Base-by-base conservation (phyloP, 345 rosid genomes). In the Orychophragmus violaceus region DNA sequence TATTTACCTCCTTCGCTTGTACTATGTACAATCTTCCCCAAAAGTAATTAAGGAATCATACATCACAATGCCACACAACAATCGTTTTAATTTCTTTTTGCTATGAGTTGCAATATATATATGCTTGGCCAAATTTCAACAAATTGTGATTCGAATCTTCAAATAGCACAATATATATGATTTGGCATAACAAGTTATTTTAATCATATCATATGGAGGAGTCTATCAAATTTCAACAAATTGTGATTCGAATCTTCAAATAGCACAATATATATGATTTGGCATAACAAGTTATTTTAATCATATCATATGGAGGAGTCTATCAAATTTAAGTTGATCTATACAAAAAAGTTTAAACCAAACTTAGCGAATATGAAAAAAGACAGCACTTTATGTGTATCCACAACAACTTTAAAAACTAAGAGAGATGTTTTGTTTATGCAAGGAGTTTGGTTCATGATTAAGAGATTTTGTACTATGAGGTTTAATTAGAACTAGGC, bases 241-340 rank as follows among this genome's bases (percentile, higher is more conserved):
- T 8, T 44, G 55, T 66, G 55, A 55, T 19, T 14, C 44, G 54
- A 66, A 66, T 54, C 54, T 66, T 42, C 3, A n/a, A 29, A 53
- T 51, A 4, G 39, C 53, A 27, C 61, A 53, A n/a, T n/a, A n/a
- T n/a, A 41, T 17, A 51, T 25, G 59, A 37, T 19, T 17, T 18
- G 52, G 28, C 29, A 41, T 28, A 39, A 13, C 29, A 18, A 53
- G 8, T 12, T 24, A 3, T 1, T 18, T 21, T 18, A 8, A 41
- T 39, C 19, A 66, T 41, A 14, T 29, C 23, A 13, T 66, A 4
- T 12, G 13, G 9, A 27, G 70, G 53, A 62, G n/a, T 54, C 62
- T 13, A 19, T 66, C 70, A 29, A 18, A 28, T 41, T 49, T 53
- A 64, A 14, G 14, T 64, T 27, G 9, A 12, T 11, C 59, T 64